phyloP scores from a whole-genome alignment of 176 grass and related monocot species.

The Oropetium thomaeum region DNA sequence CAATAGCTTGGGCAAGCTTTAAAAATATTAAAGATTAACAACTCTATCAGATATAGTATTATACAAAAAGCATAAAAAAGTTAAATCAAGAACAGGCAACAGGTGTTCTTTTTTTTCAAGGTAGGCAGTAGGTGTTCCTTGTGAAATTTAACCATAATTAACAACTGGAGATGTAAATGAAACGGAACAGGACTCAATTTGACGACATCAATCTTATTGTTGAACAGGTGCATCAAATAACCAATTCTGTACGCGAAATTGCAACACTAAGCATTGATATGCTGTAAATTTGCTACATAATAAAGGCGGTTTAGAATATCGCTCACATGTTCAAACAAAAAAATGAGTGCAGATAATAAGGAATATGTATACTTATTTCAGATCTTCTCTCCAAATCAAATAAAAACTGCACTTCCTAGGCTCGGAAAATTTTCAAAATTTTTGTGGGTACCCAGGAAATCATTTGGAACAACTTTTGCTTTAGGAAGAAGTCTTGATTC shows the following conservation, averaged over 20 bases:
- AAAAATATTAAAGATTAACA: conserved; percentile 17
- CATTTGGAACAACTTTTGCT: too few species aligned
- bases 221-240: neutral
- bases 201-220: neutral
- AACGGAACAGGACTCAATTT: neutral
- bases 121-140: too few species aligned
- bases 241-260: neutral
- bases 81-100: neutral
- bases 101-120: too few species aligned
- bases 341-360: conserved; percentile 4
- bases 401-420: too few species aligned
- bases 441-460: too few species aligned
- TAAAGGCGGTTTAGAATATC: neutral
- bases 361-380: neutral
- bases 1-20: too few species aligned
- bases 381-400: too few species aligned
- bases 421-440: too few species aligned
- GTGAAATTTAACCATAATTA: neutral
- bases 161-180: neutral
- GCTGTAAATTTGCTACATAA: neutral
- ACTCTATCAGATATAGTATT: neutral
- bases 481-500: too few species aligned
- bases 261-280: neutral
- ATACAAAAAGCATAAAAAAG: neutral
- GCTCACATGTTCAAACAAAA: neutral